phyloP scores from a whole-genome alignment of 2,329 filamentous ascomycete genomes.

The Neoarthrinium moseri region DNA sequence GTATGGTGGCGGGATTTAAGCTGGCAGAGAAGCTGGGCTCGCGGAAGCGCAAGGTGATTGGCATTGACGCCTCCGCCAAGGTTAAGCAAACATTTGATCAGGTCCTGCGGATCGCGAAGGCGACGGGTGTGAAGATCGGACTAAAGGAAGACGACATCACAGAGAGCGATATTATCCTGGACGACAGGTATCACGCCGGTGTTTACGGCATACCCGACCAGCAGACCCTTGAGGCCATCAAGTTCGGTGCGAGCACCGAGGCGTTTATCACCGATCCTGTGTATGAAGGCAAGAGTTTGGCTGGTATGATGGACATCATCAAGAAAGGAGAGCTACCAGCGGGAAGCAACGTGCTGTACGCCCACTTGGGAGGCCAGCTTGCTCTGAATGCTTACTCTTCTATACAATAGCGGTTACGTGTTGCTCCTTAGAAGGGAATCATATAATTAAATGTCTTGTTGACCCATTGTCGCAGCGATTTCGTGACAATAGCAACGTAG shows the following conservation, averaged over 20 bases:
- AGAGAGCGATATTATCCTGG: conserved; percentile 60
- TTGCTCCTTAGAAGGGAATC: no score
- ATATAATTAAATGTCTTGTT: no score
- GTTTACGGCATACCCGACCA: conserved; percentile 67
- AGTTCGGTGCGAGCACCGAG: conserved; percentile 66
- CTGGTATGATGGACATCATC: conserved; percentile 69
- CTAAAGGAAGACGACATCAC: conserved; percentile 58
- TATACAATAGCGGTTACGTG: no score
- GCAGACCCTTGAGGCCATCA: conserved; percentile 66
- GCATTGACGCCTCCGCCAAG: conserved; percentile 65
- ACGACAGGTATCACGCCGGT: conserved; percentile 64
- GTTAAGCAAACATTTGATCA: conserved; percentile 62
- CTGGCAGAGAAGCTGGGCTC: conserved; percentile 49
- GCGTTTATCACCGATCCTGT: conserved; percentile 75
- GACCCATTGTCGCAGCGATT: no score
- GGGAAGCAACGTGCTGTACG: conserved; percentile 68
- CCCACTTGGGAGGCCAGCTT: conserved; percentile 68
- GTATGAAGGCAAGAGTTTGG: conserved; percentile 74
- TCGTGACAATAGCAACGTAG: no score
- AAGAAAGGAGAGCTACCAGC: conserved; percentile 54
- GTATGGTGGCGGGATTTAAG: conserved; percentile 73
- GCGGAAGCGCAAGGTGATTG: conserved; percentile 55
- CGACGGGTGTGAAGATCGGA: conserved; percentile 63
- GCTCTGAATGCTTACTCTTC: conserved; percentile 66
- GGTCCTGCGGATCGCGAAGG: conserved; percentile 64